Conservation (phyloP, 2,329 filamentous ascomycete genomes). For the Tricladium varicosporioides region DNA sequence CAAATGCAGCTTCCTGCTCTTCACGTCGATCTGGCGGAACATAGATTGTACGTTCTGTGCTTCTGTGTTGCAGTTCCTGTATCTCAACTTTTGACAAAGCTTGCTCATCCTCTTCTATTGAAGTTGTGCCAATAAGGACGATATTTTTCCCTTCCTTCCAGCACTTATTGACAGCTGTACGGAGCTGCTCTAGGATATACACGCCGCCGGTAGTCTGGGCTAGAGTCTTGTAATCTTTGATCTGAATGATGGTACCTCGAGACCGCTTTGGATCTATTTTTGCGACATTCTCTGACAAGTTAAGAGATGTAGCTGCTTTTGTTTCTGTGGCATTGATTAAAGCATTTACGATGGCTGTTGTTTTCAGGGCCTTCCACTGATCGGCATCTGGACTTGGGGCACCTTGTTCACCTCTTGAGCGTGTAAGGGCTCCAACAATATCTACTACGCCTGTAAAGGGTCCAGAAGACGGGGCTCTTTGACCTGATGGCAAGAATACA, state of each 20-base stretch:
- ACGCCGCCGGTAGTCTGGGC: conserved; percentile 66
- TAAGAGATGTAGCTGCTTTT: conserved; percentile 22
- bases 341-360: conserved; percentile 54
- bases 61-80: conserved; percentile 42
- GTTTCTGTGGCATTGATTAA: conserved; percentile 49
- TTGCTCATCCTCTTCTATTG: conserved; percentile 48
- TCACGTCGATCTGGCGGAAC: conserved; percentile 47
- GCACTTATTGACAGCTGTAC: conserved; percentile 67
- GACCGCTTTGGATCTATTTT: conserved; percentile 4
- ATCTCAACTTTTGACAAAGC: conserved; percentile 40
- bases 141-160: conserved; percentile 71
- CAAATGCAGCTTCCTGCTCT: conserved; percentile 40
- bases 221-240: conserved; percentile 80
- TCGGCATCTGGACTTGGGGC: conserved; percentile 30
- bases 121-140: conserved; percentile 76
- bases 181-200: conserved; percentile 67
- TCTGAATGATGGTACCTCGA: conserved; percentile 65
- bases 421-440: too few species aligned
- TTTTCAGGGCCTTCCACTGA: conserved; percentile 62
- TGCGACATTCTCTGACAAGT: conserved; percentile 29
- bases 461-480: too few species aligned
- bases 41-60: conserved; percentile 51
- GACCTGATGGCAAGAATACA: too few species aligned
- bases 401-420: not conserved
- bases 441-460: too few species aligned